Conservation (phyloP, 208 protist species). For the Trypanosoma vivax region DNA sequence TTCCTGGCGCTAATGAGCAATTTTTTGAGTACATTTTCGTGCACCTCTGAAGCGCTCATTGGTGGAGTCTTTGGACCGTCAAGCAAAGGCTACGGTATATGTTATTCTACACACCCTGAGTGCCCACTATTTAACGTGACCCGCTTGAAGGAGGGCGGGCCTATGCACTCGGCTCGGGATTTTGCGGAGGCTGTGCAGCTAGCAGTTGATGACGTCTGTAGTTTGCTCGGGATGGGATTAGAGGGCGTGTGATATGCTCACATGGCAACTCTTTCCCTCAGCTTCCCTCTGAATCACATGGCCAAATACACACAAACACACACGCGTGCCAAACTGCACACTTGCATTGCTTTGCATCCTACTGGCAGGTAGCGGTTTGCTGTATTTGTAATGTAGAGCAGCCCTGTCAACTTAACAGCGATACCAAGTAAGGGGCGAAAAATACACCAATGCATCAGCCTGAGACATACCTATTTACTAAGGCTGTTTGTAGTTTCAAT, state of each 20-base stretch:
- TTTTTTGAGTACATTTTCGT: slow-evolving; percentile 29
- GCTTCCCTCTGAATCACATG: too few relatives aligned
- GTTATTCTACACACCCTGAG: slow-evolving; percentile 20
- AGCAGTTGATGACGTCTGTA: slow-evolving; percentile 18
- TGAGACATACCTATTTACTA: too few relatives aligned
- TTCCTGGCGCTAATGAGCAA: slow-evolving; percentile 27
- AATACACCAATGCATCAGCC: too few relatives aligned
- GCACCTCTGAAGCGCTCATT: slow-evolving; percentile 24
- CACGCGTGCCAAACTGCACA: too few relatives aligned
- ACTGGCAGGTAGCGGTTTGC: too few relatives aligned
- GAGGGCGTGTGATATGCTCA: neutral
- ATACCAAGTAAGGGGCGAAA: too few relatives aligned
- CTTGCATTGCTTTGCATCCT: too few relatives aligned
- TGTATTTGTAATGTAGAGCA: too few relatives aligned
- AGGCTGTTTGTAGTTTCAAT: too few relatives aligned
- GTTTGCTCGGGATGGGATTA: neutral
- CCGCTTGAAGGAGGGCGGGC: slow-evolving; percentile 27
- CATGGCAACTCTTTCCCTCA: neutral
- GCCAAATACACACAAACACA: too few relatives aligned
- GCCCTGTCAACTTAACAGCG: too few relatives aligned
- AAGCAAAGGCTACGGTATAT: slow-evolving; percentile 33
- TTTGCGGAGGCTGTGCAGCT: slow-evolving; percentile 19
- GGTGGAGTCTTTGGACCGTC: slow-evolving; percentile 35
- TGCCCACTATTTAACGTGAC: slow-evolving; percentile 30
- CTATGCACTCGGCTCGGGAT: slow-evolving; percentile 22